These are phyloP conservation scores for Schwanniomyces polymorphus DNA, from an alignment of 805 yeast genomes.

Conservation along the genomic window DNA sequence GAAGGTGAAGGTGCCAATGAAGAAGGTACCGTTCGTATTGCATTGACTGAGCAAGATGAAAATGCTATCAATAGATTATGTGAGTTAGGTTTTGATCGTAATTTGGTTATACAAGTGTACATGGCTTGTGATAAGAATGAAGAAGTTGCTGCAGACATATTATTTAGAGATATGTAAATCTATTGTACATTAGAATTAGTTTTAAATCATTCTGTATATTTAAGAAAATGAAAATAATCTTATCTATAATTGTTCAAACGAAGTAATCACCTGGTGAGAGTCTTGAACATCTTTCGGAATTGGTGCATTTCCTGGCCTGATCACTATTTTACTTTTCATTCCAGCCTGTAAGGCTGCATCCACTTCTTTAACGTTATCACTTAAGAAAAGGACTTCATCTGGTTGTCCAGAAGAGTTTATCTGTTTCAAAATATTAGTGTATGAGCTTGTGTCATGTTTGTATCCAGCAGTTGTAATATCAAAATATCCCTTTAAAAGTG, in stretches of 20 bases:
- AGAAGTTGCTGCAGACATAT: conserved; percentile 91
- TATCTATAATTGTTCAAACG: conserved; percentile 11
- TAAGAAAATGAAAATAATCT: not conserved
- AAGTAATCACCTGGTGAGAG: conserved; percentile 9
- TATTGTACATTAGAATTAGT: conserved; percentile 11
- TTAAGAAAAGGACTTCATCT: conserved; percentile 57
- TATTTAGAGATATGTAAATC: conserved; percentile 53
- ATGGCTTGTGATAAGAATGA: conserved; percentile 98
- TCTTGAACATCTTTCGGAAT: conserved; percentile 35
- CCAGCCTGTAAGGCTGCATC: conserved; percentile 73
- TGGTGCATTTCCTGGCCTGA: conserved; percentile 74
- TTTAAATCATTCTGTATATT: conserved; percentile 1
- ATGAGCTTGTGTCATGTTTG: conserved; percentile 60
- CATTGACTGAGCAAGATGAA: conserved; percentile 77
- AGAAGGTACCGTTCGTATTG: conserved; percentile 50
- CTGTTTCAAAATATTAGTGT: conserved; percentile 49
- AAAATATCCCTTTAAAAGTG: conserved; percentile 62
- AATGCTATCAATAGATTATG: conserved; percentile 87
- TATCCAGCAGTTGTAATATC: conserved; percentile 85
- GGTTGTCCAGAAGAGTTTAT: conserved; percentile 35
- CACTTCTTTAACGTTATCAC: conserved; percentile 80
- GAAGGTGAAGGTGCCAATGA: conserved; percentile 37
- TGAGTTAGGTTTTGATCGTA: conserved; percentile 90
- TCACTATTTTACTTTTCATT: conserved; percentile 55
- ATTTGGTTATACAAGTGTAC: conserved; percentile 86